phyloP scores from a whole-genome alignment of 768 basidiomycete genomes.

The Nevesoporus exiguus region DNA sequence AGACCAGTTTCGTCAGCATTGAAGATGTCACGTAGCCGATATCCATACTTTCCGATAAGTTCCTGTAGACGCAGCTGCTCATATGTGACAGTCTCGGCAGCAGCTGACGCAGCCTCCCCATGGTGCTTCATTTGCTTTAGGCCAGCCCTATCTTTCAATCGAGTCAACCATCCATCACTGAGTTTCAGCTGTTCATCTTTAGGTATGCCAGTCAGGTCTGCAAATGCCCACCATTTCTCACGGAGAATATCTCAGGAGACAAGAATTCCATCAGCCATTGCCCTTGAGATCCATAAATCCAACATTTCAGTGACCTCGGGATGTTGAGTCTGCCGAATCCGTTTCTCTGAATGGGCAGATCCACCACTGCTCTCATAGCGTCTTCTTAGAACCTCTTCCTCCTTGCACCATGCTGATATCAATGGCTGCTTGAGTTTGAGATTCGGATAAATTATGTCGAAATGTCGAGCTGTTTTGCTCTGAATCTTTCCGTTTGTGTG shows the following conservation, averaged over 20 bases:
- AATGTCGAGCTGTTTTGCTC: slow-evolving; percentile 20
- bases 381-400: too few relatives aligned
- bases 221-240: neutral
- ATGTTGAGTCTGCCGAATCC: too few relatives aligned
- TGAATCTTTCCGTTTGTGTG: slow-evolving; percentile 35
- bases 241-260: neutral
- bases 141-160: neutral
- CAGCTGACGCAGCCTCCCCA: neutral
- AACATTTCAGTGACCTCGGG: too few relatives aligned
- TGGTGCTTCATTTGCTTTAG: neutral
- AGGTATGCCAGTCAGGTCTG: neutral
- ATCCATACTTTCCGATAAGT: neutral
- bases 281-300: neutral
- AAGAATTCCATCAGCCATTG: neutral
- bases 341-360: too few relatives aligned
- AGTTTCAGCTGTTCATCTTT: neutral
- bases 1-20: neutral
- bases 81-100: neutral
- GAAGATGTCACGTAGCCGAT: neutral
- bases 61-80: neutral
- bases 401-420: too few relatives aligned
- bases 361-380: too few relatives aligned
- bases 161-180: neutral
- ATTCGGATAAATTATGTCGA: neutral
- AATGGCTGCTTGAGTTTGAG: neutral